Base-by-base conservation (phyloP, 352 stramenopile species). In the Pythium scleroteichum region DNA sequence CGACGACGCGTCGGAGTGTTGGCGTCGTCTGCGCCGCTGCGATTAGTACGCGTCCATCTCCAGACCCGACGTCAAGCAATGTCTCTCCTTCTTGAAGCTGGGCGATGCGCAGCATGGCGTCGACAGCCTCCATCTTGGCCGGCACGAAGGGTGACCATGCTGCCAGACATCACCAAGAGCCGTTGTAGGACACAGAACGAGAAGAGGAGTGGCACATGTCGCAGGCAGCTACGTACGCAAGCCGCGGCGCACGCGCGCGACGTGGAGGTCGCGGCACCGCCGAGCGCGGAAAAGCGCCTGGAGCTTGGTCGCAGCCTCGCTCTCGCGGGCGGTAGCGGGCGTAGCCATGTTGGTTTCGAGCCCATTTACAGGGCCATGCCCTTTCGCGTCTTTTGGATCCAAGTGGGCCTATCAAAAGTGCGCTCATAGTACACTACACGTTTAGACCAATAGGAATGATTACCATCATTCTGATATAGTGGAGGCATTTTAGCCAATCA, bases 61-160 rank as follows among this genome's bases (percentile, higher is more conserved):
- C 81, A 47, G 78, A 86, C 44, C 81, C 81, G 51, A 90, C 74
- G 50, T 90, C 81, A 17, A 88, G 56, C 24, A 90, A 51, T 14
- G 71, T 82, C 40, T 90, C 76, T 2, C 53, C 64, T 23, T 60
- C 55, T 17, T 75, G 66, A n/a, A 84, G 57, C 19, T 42, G 56
- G 4, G 71, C 76, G 20, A 88, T 55, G 20, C 51, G 42, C 13
- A 90, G 61, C 66, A 90, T 88, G 55, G 63, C 75, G 39, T 63
- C 38, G 2, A 86, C 78, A 1, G 81, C 81, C 32, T 88, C 75
- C 26, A 75, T 66, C 50, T 84, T 84, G 38, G 75, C 78, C 3
- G 81, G 81, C 20, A 88, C 75, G 38, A 87, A 90, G 8, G 81
- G 81, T 23, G 81, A 88, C 78, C 81, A 90, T 2, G 79, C 81